phyloP scores from a whole-genome alignment of 768 basidiomycete species.

The Thelephora ganbajun region DNA sequence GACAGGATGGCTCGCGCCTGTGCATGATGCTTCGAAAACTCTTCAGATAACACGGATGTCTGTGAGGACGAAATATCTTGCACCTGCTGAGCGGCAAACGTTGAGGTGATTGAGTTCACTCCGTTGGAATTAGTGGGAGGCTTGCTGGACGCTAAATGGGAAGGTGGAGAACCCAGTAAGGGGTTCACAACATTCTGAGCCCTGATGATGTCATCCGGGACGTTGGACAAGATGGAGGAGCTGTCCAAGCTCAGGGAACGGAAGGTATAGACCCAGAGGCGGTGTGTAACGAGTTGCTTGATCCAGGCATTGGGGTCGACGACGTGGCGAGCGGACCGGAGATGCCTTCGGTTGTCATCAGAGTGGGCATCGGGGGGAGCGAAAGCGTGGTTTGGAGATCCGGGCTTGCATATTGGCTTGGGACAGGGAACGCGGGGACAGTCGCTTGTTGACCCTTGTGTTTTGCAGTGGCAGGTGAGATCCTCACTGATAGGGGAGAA shows the following conservation, averaged over 20 bases:
- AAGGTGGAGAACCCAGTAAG: too few species aligned
- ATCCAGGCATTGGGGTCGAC: background rate
- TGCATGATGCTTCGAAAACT: constrained; percentile 75
- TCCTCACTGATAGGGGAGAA: constrained; percentile 48
- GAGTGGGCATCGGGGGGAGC: constrained; percentile 27
- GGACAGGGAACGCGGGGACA: background rate
- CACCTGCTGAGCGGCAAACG: constrained; percentile 28
- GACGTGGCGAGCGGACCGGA: constrained; percentile 52
- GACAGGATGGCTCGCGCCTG: constrained; percentile 75
- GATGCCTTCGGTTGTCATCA: constrained; percentile 44
- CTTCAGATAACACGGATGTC: constrained; percentile 50
- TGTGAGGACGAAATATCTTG: constrained; percentile 27
- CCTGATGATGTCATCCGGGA: constrained; percentile 41
- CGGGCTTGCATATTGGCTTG: constrained; percentile 10
- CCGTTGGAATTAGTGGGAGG: constrained; percentile 1
- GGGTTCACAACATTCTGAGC: constrained; percentile 10
- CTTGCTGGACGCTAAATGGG: constrained; percentile 16
- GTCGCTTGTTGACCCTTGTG: constrained; percentile 38
- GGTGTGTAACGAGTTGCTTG: constrained; percentile 1
- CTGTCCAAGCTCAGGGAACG: constrained; percentile 20
- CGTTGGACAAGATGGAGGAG: constrained; percentile 34
- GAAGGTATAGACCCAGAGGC: constrained; percentile 32
- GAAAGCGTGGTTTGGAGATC: constrained; percentile 24
- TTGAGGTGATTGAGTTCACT: constrained; percentile 20
- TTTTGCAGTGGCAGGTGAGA: constrained; percentile 81